Evolutionary conservation across 148 eudicot genomes (phyloP), one percentile per base, ranked within the genome.

Genomic region (Heliosperma pusillum): DNA sequence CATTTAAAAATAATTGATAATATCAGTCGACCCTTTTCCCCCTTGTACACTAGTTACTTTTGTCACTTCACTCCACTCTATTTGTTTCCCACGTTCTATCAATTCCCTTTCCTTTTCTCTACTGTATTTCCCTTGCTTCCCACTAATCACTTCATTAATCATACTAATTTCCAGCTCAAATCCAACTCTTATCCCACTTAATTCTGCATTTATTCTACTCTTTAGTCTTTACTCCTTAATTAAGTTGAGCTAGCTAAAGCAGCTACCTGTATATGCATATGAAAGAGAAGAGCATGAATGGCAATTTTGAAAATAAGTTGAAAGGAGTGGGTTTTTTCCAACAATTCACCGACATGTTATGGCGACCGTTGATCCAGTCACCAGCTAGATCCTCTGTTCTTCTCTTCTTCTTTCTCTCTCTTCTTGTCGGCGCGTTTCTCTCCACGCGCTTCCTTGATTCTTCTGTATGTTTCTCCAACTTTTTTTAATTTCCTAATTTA

Each of bases 381-480:
- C 77, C 83, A 12, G 77, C 83, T 27, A 79, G 83, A 77, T 83
- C 85, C 70, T 84, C 87, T 25, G 45, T 82, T 21, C 17, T 77
- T 8, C 2, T 83, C 40, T 81, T 83, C 79, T 76, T 85, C 42
- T 22, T 81, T 44, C 33, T 80, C 61, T 71, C 85, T 65, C 72
- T 89, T 40, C 71, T 86, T 64, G 58, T 76, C 60, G 85, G 86
- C 73, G 84, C 80, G 27, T 73, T 89, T 42, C 45, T 85, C 42
- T 81, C 86, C 76, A 72, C 84, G 53, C 84, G 77, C 75, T 78
- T 85, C 55, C 87, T 88, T 29, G 75, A 77, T 70, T 64, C 77
- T 69, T 62, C 80, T 66, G 89, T 88, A 83, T 78, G 68, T 47
- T 8, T 40, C 24, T 16, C 33, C 10, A n/a, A n/a, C 21, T 21